Conservation (phyloP, 2,329 filamentous ascomycete genomes). For the Aulographum hederae region DNA sequence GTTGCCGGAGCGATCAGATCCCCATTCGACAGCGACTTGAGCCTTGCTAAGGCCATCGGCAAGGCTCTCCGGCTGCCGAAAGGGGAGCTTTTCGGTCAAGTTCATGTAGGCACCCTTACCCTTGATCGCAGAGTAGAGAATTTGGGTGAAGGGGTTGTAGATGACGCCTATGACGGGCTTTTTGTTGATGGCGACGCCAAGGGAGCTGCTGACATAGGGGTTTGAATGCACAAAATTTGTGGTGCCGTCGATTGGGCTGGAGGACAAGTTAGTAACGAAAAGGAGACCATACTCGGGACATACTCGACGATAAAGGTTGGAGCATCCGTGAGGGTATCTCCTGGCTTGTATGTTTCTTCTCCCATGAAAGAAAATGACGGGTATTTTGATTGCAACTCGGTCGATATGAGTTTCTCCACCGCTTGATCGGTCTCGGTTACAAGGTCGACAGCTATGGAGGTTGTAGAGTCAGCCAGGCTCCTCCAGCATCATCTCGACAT, state of each 20-base stretch:
- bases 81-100: constrained; percentile 21
- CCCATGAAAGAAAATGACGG: constrained; percentile 46
- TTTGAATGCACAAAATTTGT: constrained; percentile 69
- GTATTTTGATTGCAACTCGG: constrained; percentile 29
- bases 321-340: constrained; percentile 39
- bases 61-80: constrained; percentile 33
- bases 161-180: constrained; percentile 52
- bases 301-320: constrained; percentile 72
- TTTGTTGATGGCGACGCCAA: constrained; percentile 48
- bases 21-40: constrained; percentile 59
- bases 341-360: constrained; percentile 58
- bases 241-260: constrained; percentile 65
- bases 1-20: constrained; percentile 44
- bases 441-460: constrained; percentile 36
- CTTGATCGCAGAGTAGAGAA: constrained; percentile 49
- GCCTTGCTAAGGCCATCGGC: constrained; percentile 36
- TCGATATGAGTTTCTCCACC: constrained; percentile 39
- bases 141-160: constrained; percentile 59
- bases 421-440: constrained; percentile 46
- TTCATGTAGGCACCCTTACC: constrained; percentile 44
- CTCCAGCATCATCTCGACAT: no score
- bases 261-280: no score
- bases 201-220: constrained; percentile 57
- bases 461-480: no score
- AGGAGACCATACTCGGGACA: no score